A percentile compares a stretch with the other conserved stretches of the same genome.
Conservation (phyloP, 495 filamentous ascomycete species). For the Penicillium waksmanii region DNA sequence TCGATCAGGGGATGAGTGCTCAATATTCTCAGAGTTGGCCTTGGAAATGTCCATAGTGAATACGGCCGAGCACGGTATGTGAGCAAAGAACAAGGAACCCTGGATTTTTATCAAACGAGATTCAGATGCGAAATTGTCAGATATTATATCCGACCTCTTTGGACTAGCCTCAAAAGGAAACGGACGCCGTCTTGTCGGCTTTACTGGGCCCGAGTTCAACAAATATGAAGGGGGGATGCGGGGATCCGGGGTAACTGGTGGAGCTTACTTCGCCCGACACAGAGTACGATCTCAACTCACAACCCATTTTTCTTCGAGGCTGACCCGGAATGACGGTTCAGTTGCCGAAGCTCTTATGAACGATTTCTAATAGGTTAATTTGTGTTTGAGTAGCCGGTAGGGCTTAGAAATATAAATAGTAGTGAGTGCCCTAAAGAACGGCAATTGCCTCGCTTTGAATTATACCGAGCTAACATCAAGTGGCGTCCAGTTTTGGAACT, state of each 20-base stretch:
- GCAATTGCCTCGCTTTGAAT: conserved; percentile 17
- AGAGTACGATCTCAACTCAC: too few relatives aligned
- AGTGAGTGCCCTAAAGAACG: not conserved
- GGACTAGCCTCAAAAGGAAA: too few relatives aligned
- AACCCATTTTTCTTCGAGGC: not conserved
- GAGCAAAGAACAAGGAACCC: not conserved
- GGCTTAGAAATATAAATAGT: not conserved
- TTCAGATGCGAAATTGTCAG: too few relatives aligned
- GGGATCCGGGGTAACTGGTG: not conserved
- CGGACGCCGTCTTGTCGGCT: too few relatives aligned
- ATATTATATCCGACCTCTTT: too few relatives aligned
- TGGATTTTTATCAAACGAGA: not conserved
- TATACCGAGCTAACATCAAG: conserved; percentile 7
- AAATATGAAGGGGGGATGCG: conserved; percentile 15
- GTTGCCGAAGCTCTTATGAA: not conserved
- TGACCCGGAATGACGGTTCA: conserved; percentile 8
- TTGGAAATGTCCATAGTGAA: conserved; percentile 5
- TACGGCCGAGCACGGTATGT: not conserved
- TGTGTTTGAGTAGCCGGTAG: not conserved
- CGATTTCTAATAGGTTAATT: not conserved
- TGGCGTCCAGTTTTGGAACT: too few relatives aligned
- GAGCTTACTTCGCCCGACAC: not conserved
- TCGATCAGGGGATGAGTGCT: conserved; percentile 9
- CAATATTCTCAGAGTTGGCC: conserved; percentile 12
- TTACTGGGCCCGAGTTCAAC: not conserved